These are phyloP conservation scores for Fraxinus quadrangulata DNA, from an alignment of 257 asterid species.

Conservation along the genomic window DNA sequence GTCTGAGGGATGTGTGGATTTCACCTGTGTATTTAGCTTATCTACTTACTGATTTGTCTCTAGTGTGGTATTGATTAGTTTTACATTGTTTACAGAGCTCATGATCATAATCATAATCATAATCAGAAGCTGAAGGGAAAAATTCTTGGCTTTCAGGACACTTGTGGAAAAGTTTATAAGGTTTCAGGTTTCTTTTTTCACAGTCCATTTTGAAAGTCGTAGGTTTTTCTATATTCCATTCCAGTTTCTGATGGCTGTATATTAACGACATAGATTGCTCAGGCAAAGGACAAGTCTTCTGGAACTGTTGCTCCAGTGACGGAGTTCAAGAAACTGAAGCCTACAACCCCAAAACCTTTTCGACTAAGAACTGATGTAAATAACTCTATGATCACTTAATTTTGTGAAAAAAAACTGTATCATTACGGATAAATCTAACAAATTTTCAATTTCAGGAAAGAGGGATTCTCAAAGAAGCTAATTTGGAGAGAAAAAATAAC, in stretches of 20 bases:
- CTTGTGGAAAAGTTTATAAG: conserved; percentile 38
- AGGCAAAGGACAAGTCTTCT: conserved; percentile 40
- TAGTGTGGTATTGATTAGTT: conserved; percentile 18
- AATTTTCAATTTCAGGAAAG: conserved; percentile 67
- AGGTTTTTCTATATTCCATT: conserved; percentile 10
- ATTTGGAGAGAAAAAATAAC: conserved; percentile 51
- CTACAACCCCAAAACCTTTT: conserved; percentile 91
- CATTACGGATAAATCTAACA: conserved; percentile 19
- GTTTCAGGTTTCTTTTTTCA: conserved; percentile 27
- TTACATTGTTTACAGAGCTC: conserved; percentile 45
- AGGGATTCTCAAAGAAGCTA: conserved; percentile 81
- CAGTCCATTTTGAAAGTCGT: not conserved
- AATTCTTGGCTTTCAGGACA: conserved; percentile 47
- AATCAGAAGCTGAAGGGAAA: conserved; percentile 39
- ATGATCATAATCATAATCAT: conserved; percentile 28
- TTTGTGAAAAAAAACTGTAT: conserved; percentile 3
- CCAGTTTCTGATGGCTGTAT: conserved; percentile 20
- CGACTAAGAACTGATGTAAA: conserved; percentile 96
- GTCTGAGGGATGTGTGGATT: conserved; percentile 34
- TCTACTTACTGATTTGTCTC: conserved; percentile 20
- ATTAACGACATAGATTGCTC: conserved; percentile 38
- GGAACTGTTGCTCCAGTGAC: conserved; percentile 33
- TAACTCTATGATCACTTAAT: conserved; percentile 10
- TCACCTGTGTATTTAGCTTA: not conserved
- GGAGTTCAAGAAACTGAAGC: conserved; percentile 74